Base-by-base conservation (phyloP, 2,329 filamentous ascomycete genomes). In the Aspergillus nomiae region DNA sequence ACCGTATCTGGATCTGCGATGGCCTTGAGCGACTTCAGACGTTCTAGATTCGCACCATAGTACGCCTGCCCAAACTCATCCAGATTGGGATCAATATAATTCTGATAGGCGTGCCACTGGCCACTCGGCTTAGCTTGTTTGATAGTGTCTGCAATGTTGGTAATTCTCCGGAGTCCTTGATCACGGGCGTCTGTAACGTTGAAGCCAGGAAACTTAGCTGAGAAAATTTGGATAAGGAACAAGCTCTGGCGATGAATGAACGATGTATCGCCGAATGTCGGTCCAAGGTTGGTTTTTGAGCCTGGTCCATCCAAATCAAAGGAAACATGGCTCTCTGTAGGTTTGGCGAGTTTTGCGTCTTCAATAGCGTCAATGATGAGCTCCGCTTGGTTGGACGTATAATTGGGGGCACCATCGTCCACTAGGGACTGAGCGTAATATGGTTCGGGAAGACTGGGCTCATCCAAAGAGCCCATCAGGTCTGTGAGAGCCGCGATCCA, bases 341-440 rank as follows among this genome's bases (percentile, higher is more conserved):
- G n/a, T 12, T 55, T 46, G 38, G 30, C 26, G 5, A 24, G 19
- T 11, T 45, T n/a, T 21, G 58, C 38, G 11, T 24, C 26, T 11
- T 51, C 50, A 28, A 60, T 38, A 36, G 46, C 58, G 4, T 56
- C 21, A 30, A 60, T 55, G 26, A 60, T 43, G 30, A 12, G 36
- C 12, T 7, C 26, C 4, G 32, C 38, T 7, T 48, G 50, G 11
- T 32, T 1, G n/a, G 34, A n/a, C 41, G n/a, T 48, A 38, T 62
- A 62, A 2, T 41, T 43, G 10, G 60, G 60, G 11, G 30, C 3
- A 7, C 60, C 60, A 19, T 38, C 30, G 26, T 62, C 60, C 12
- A 62, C 34, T 16, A 62, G 56, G 6, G 60, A 62, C 30, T 62
- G 56, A 11, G 56, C 60, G 26, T 62, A 62, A 16, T 62, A 62